These are phyloP conservation scores for Phytopythium sindhum DNA, from an alignment of 352 stramenopile genomes.

Conservation along the genomic window DNA sequence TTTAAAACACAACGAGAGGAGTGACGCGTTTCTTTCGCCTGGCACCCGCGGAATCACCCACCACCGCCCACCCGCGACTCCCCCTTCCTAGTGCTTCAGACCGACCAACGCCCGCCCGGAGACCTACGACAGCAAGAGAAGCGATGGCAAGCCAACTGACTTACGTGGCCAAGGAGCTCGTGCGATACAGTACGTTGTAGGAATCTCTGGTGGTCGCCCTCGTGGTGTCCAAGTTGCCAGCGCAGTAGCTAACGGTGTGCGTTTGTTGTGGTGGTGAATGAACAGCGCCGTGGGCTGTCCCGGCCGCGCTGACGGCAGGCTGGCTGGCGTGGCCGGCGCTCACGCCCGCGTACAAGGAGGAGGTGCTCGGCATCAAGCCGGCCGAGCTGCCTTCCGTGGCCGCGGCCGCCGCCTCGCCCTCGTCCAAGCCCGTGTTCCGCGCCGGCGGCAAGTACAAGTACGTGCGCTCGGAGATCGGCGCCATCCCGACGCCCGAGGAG, in stretches of 20 bases:
- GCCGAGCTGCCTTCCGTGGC: conserved; percentile 19
- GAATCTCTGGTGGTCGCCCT: too few species aligned
- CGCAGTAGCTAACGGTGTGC: not conserved
- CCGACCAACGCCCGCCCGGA: not conserved
- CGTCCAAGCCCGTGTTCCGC: conserved; percentile 35
- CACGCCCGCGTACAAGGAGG: conserved; percentile 69
- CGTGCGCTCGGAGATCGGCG: conserved; percentile 64
- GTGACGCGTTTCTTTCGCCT: not conserved
- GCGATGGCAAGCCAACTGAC: conserved; percentile 23
- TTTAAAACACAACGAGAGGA: not conserved
- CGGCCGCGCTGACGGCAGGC: conserved; percentile 40
- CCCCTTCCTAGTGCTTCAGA: not conserved
- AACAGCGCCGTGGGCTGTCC: conserved; percentile 51
- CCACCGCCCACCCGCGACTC: not conserved
- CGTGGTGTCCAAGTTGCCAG: too few species aligned
- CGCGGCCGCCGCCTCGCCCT: conserved; percentile 11
- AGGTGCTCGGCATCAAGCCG: conserved; percentile 58
- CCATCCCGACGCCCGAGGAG: conserved; percentile 68
- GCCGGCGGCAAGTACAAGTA: conserved; percentile 79
- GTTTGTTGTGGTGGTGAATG: not conserved
- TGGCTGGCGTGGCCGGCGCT: conserved; percentile 76
- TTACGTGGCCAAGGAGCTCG: conserved; percentile 52
- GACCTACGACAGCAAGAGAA: not conserved
- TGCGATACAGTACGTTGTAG: conserved; percentile 35
- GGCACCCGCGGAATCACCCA: not conserved